Percentiles rank a stretch among this genome's conserved stretches.
Conservation (phyloP, 495 filamentous ascomycete genomes). For the Massariosphaeria phaeospora region DNA sequence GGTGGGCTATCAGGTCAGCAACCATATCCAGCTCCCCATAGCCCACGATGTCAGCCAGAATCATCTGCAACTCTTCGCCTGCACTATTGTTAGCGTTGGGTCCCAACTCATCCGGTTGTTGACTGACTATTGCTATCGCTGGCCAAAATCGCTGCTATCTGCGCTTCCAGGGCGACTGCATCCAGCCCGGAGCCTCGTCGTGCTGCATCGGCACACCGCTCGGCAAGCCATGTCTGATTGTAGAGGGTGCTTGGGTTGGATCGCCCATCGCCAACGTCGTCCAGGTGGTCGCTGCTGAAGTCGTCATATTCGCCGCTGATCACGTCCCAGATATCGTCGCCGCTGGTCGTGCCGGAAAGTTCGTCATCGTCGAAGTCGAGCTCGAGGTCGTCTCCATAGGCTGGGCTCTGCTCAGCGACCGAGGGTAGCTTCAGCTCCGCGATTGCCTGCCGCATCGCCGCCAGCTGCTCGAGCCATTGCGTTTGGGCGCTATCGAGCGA, state of each 20-base stretch:
- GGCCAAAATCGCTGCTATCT: slow-evolving; percentile 63
- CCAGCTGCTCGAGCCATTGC: slow-evolving; percentile 67
- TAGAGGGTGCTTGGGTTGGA: slow-evolving; percentile 35
- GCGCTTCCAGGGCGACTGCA: slow-evolving; percentile 57
- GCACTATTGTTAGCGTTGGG: slow-evolving; percentile 37
- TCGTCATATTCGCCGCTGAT: slow-evolving; percentile 68
- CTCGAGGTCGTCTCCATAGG: slow-evolving; percentile 55
- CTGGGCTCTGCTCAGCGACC: slow-evolving; percentile 39
- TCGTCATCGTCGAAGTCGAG: slow-evolving; percentile 57
- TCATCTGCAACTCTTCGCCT: slow-evolving; percentile 82
- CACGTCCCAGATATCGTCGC: slow-evolving; percentile 86
- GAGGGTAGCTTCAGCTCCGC: slow-evolving; percentile 60
- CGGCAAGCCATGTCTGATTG: slow-evolving; percentile 56
- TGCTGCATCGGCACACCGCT: slow-evolving; percentile 58
- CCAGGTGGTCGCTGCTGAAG: slow-evolving; percentile 49
- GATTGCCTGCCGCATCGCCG: slow-evolving; percentile 67
- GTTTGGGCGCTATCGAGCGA: slow-evolving; percentile 46
- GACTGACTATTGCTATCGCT: slow-evolving; percentile 48
- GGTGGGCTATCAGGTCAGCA: slow-evolving; percentile 71
- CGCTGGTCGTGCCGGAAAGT: slow-evolving; percentile 55
- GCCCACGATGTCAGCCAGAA: slow-evolving; percentile 83
- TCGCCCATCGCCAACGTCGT: slow-evolving; percentile 42
- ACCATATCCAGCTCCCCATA: slow-evolving; percentile 89
- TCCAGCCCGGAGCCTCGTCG: slow-evolving; percentile 58
- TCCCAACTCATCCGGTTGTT: too few species aligned